Percentiles rank a stretch among this genome's conserved stretches.
These are phyloP conservation scores for Colletotrichum simmondsii DNA, from an alignment of 2,329 filamentous ascomycete species.

Conservation along the genomic window DNA sequence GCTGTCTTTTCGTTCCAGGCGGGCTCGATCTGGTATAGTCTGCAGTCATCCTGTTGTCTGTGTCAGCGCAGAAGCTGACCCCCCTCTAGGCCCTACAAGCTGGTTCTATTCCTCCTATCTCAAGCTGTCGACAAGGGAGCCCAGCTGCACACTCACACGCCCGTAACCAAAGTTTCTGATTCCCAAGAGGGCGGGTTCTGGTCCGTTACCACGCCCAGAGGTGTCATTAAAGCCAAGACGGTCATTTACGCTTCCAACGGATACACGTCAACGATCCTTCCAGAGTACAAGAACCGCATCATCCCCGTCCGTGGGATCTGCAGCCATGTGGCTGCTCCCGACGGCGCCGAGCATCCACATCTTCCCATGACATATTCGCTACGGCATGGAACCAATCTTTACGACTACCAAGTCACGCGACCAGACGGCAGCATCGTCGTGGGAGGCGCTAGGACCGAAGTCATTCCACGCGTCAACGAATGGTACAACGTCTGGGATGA, in stretches of 20 bases:
- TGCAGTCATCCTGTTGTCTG: not conserved
- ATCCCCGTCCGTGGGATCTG: constrained; percentile 67
- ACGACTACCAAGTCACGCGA: constrained; percentile 55
- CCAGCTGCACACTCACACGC: constrained; percentile 34
- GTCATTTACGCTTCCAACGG: constrained; percentile 75
- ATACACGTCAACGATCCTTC: constrained; percentile 71
- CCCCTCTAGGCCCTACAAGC: constrained; percentile 59
- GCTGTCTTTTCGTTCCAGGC: constrained; percentile 44
- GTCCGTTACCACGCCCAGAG: constrained; percentile 59
- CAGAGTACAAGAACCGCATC: constrained; percentile 68
- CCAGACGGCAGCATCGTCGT: constrained; percentile 56
- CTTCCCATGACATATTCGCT: constrained; percentile 41
- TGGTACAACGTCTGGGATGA: constrained; percentile 59
- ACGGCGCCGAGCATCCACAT: constrained; percentile 33
- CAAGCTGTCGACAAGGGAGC: constrained; percentile 49
- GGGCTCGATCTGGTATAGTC: constrained; percentile 51
- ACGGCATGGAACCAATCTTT: constrained; percentile 35
- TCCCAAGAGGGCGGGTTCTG: constrained; percentile 35
- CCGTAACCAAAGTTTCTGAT: constrained; percentile 34
- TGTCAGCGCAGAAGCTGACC: not conserved
- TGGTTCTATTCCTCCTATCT: constrained; percentile 62
- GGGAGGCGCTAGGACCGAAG: constrained; percentile 46
- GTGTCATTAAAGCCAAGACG: constrained; percentile 60
- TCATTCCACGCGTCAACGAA: constrained; percentile 33
- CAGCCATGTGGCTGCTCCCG: constrained; percentile 41